phyloP scores from a whole-genome alignment of 208 protist genomes.

The Vickermania ingenoplastis region DNA sequence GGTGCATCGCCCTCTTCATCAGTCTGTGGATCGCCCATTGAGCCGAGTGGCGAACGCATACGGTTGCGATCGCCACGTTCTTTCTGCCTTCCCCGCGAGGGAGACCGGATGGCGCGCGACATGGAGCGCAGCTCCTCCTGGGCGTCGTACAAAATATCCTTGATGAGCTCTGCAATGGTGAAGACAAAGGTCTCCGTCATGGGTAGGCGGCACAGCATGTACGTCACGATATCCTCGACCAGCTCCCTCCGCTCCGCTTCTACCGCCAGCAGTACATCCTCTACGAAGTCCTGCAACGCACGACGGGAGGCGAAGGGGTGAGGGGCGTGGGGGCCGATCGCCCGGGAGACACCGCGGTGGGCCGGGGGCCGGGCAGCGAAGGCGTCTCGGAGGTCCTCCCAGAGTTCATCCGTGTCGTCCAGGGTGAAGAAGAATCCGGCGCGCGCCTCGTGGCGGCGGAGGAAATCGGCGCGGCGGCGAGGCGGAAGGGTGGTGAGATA shows the following conservation, averaged over 20 bases:
- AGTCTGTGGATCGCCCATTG: not conserved
- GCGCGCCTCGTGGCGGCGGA: not conserved
- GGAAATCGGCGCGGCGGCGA: not conserved
- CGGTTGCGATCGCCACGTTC: not conserved
- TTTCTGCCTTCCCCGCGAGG: not conserved
- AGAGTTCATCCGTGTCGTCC: not conserved
- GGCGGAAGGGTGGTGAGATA: not conserved
- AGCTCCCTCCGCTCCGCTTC: not conserved
- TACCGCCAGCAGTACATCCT: slow-evolving; percentile 9
- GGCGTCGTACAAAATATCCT: slow-evolving; percentile 11
- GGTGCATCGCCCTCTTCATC: not conserved
- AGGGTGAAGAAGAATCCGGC: not conserved
- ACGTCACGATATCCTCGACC: slow-evolving; percentile 6
- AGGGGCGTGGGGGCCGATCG: slow-evolving; percentile 17
- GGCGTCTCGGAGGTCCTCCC: not conserved
- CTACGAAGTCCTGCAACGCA: slow-evolving; percentile 15
- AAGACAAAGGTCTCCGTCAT: slow-evolving; percentile 29
- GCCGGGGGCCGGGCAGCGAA: not conserved
- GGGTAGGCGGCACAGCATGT: slow-evolving; percentile 16
- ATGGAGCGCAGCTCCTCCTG: not conserved
- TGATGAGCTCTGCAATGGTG: slow-evolving; percentile 11
- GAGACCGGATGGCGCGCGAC: not conserved
- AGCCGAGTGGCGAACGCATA: not conserved
- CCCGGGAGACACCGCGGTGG: not conserved
- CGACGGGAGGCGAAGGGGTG: slow-evolving; percentile 12